Base-by-base conservation (phyloP, 2,329 filamentous ascomycete species). In the Sporothrix humicola region DNA sequence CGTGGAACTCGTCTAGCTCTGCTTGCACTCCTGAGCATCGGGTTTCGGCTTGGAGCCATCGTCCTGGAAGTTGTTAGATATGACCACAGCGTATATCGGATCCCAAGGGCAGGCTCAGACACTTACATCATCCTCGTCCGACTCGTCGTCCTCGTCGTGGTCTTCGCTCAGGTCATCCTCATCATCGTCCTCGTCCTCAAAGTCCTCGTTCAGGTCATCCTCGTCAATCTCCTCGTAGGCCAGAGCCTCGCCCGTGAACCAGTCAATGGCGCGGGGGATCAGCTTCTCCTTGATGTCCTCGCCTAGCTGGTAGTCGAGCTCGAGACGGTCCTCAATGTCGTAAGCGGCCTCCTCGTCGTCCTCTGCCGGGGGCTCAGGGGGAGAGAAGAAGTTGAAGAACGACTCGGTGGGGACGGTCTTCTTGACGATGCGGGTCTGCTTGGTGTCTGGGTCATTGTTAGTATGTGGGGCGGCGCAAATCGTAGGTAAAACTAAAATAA, bases 251-350 rank as follows among this genome's bases (percentile, higher is more conserved):
- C 96, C 96, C 71, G 96, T 99, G 83, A 99, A 99, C 96, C 96
- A 99, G 85, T 99, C 96, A 79, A 99, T 96, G 73, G 97, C 96
- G 78, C 95, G 94, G 77, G 96, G 96, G 78, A 99, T 99, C 77
- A 99, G 89, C 87, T 99, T 99, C 89, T 99, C 96, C 87, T 99
- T 99, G 86, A 99, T 98, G 81, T 99, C 96, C 87, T 99, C 96
- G 77, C 96, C 96, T 61, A 99, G 91, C 85, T 98, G 95, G 84
- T 98, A 99, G 85, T 99, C 96, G 71, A 99, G 91, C 86, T 99
- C 96, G 73, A 99, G 90, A 77, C 96, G 95, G 84, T 97, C 95
- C 87, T 99, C 96, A 71, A 99, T 97, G 82, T 99, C 96, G 70
- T 91, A 92, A 72, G 92, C 90, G 75, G 92, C 91, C 77, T 95